Percentiles rank a stretch among this genome's conserved stretches.
Evolutionary conservation across 257 asterid species (phyloP).

Genomic region (Oldenlandia corymbosa): DNA sequence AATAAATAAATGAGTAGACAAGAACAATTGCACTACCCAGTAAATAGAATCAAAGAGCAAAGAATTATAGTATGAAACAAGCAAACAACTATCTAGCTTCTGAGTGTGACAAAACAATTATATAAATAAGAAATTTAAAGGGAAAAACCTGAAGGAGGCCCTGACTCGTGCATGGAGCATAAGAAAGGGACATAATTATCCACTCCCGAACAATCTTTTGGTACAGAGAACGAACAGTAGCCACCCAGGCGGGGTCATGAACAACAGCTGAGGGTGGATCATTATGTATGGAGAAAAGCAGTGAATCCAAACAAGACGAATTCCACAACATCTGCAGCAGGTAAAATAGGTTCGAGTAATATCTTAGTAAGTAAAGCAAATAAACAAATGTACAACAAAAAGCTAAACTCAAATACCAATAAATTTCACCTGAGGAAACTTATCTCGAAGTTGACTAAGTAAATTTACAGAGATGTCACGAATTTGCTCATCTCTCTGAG

Average conservation of each 20-base stretch:
- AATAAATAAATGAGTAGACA: not conserved
- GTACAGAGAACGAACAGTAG: conserved; percentile 83
- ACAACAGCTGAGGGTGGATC: conserved; percentile 86
- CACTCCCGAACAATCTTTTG: conserved; percentile 91
- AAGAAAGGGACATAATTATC: conserved; percentile 87
- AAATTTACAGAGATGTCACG: conserved; percentile 76
- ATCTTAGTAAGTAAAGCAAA: conserved; percentile 23
- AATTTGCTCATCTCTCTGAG: conserved; percentile 91
- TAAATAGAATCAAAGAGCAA: not conserved
- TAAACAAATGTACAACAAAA: conserved; percentile 16
- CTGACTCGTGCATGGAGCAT: conserved; percentile 98
- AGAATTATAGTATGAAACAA: not conserved
- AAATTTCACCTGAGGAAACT: conserved; percentile 77
- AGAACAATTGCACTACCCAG: not conserved
- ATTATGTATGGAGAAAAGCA: conserved; percentile 78
- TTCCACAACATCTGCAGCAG: conserved; percentile 81
- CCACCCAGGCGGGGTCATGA: conserved; percentile 91
- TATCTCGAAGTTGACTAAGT: conserved; percentile 85
- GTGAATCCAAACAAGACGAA: conserved; percentile 84
- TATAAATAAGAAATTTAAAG: conserved; percentile 11
- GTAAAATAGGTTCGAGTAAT: conserved; percentile 14
- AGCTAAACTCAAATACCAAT: conserved; percentile 10
- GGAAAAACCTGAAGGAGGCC: conserved; percentile 94
- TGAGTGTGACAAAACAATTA: conserved; percentile 6
- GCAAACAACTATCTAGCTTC: conserved; percentile 15